These are phyloP conservation scores for Pythium brachiatum DNA, from an alignment of 352 stramenopile species.

Conservation along the genomic window DNA sequence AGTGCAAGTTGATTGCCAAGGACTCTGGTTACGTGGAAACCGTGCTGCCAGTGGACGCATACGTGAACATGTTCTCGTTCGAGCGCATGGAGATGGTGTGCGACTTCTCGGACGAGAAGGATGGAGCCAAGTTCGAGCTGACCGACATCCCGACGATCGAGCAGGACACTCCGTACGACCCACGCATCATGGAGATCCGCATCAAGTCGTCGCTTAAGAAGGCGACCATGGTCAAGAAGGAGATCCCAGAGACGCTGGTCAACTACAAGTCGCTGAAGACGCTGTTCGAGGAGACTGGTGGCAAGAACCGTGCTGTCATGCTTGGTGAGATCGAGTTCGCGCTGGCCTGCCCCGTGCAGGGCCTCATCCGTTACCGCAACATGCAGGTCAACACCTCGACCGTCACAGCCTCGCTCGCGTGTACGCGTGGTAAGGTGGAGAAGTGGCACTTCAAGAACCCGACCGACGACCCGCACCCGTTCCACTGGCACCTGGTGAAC, in stretches of 20 bases:
- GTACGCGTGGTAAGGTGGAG: slow-evolving; percentile 70
- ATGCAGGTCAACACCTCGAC: slow-evolving; percentile 51
- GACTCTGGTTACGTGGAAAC: slow-evolving; percentile 61
- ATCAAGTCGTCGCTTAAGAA: slow-evolving; percentile 39
- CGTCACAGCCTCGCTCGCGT: slow-evolving; percentile 39
- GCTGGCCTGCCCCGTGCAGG: slow-evolving; percentile 35
- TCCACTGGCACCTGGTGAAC: slow-evolving; percentile 78
- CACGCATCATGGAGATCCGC: slow-evolving; percentile 48
- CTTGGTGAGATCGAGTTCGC: slow-evolving; percentile 55
- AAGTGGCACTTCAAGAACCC: slow-evolving; percentile 81
- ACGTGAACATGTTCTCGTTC: slow-evolving; percentile 51
- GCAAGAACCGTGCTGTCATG: slow-evolving; percentile 50
- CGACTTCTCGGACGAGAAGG: slow-evolving; percentile 41
- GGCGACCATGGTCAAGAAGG: slow-evolving; percentile 27
- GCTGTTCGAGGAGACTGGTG: slow-evolving; percentile 43
- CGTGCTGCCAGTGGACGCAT: slow-evolving; percentile 21
- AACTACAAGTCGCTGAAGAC: slow-evolving; percentile 55
- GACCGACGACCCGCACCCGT: slow-evolving; percentile 69
- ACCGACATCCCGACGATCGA: slow-evolving; percentile 39
- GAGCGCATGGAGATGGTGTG: slow-evolving; percentile 59
- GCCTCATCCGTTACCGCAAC: slow-evolving; percentile 48
- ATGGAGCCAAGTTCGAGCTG: slow-evolving; percentile 47
- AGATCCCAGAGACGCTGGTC: slow-evolving; percentile 38
- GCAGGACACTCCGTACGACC: slow-evolving; percentile 51
- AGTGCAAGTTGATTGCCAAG: slow-evolving; percentile 57